phyloP scores from a whole-genome alignment of 371 early-diverging fungal genomes.

The Apophysomyces sp. region DNA sequence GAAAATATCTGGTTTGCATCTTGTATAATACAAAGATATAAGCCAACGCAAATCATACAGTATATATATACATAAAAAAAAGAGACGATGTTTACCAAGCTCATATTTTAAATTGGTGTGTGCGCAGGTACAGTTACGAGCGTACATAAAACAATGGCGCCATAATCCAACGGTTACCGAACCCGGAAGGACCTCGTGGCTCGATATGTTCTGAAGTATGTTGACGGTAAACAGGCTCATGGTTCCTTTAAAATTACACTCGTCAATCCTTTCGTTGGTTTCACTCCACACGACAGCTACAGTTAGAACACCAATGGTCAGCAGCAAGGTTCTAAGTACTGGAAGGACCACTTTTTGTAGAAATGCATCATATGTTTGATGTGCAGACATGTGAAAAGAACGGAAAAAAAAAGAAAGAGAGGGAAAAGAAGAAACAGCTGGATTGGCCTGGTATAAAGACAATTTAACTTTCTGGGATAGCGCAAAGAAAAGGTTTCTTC shows the following conservation, averaged over 20 bases:
- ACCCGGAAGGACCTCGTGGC: slow-evolving; percentile 21
- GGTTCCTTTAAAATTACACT: slow-evolving; percentile 25
- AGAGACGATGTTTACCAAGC: slow-evolving; percentile 24
- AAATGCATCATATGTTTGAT: background rate
- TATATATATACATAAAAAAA: slow-evolving; percentile 4
- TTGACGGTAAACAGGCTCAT: slow-evolving; percentile 30
- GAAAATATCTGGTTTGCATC: background rate
- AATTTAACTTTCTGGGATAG: slow-evolving; percentile 1
- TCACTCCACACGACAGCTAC: slow-evolving; percentile 38
- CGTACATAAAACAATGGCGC: slow-evolving; percentile 39
- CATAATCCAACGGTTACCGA: slow-evolving; percentile 42
- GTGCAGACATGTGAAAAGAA: background rate
- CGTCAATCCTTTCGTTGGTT: slow-evolving; percentile 22
- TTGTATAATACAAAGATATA: background rate
- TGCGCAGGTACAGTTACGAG: slow-evolving; percentile 37
- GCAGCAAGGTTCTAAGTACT: background rate
- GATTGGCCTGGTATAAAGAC: background rate
- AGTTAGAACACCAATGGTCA: slow-evolving; percentile 18
- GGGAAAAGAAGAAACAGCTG: background rate
- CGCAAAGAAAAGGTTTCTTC: background rate
- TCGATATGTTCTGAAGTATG: slow-evolving; percentile 25
- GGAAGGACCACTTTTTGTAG: background rate
- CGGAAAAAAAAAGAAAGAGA: background rate
- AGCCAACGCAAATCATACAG: background rate
- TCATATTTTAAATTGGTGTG: slow-evolving; percentile 27